Conservation (phyloP, 345 rosid species). For the Kernera saxatilis region DNA sequence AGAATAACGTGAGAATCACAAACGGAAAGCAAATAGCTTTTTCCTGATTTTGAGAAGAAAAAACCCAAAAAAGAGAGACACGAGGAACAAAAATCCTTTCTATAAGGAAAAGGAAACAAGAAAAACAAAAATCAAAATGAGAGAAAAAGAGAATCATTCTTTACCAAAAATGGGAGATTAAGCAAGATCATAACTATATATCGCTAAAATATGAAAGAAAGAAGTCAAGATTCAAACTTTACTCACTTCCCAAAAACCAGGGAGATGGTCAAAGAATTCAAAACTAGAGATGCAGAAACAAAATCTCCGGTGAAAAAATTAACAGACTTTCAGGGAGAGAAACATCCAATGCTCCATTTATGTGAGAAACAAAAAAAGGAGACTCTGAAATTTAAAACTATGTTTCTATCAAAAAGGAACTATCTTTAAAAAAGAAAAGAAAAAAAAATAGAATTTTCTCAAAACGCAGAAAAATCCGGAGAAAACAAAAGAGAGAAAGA, state of each 20-base stretch:
- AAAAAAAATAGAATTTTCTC: not conserved
- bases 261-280: constrained; percentile 1
- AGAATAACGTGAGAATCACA: constrained; percentile 18
- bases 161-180: constrained; percentile 5
- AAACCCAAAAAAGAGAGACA: constrained; percentile 3
- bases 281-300: not conserved
- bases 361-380: not conserved
- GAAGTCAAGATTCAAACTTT: constrained; percentile 28
- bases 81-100: constrained; percentile 30
- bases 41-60: constrained; percentile 1
- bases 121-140: not conserved
- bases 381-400: not conserved
- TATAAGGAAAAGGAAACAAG: not conserved
- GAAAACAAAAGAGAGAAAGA: constrained; percentile 14
- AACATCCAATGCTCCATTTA: not conserved
- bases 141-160: not conserved
- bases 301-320: not conserved
- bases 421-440: not conserved
- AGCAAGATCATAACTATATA: not conserved
- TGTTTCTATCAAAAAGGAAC: not conserved
- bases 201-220: not conserved
- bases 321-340: not conserved
- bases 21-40: not conserved
- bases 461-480: constrained; percentile 15
- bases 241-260: constrained; percentile 19